phyloP scores from a whole-genome alignment of 768 basidiomycete species.

The Myochromella boudieri region DNA sequence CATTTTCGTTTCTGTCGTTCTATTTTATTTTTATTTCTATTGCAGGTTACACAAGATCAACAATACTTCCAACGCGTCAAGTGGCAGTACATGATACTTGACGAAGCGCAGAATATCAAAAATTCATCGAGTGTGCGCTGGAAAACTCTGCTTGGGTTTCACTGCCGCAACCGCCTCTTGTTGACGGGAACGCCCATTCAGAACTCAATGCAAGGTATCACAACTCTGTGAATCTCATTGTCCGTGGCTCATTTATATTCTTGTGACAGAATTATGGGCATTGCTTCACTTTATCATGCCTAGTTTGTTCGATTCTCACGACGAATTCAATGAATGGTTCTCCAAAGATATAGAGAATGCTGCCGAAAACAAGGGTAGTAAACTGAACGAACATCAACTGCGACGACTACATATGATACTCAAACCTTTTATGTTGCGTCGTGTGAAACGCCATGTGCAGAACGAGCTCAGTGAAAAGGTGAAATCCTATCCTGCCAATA shows the following conservation, averaged over 20 bases:
- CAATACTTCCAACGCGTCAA: constrained; percentile 97
- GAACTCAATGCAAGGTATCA: constrained; percentile 96
- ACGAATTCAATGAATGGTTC: constrained; percentile 99
- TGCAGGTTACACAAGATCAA: constrained; percentile 90
- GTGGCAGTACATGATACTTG: constrained; percentile 99
- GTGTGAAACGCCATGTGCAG: constrained; percentile 98
- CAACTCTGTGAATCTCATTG: background rate
- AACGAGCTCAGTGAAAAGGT: constrained; percentile 99
- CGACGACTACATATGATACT: constrained; percentile 97
- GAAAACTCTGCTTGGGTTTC: constrained; percentile 95
- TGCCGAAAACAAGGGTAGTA: constrained; percentile 85
- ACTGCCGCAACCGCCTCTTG: constrained; percentile 91
- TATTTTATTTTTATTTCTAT: background rate
- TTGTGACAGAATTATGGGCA: constrained; percentile 86
- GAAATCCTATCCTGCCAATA: constrained; percentile 9
- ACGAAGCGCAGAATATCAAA: constrained; percentile 99
- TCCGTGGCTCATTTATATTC: constrained; percentile 5
- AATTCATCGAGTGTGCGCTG: constrained; percentile 94
- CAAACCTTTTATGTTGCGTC: constrained; percentile 97
- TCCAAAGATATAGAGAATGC: constrained; percentile 99
- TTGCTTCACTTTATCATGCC: constrained; percentile 99
- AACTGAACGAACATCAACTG: constrained; percentile 92
- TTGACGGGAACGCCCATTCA: constrained; percentile 98
- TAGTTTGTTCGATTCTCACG: constrained; percentile 96
- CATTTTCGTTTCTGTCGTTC: constrained; percentile 12